Base-by-base conservation (phyloP, 768 basidiomycete species). In the Russula virescens region DNA sequence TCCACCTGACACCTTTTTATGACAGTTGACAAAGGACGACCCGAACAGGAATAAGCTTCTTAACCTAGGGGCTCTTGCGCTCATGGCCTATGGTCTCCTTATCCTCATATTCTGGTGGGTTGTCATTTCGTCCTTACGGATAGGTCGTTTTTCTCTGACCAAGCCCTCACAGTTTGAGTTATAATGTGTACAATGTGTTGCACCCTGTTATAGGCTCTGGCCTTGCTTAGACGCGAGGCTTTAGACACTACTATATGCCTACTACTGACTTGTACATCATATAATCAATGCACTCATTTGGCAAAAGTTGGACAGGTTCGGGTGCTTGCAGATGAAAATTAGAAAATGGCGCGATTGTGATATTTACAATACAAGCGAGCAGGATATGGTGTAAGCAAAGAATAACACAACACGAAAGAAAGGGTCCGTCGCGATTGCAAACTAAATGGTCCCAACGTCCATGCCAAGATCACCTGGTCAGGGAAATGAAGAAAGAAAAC, bases 71-170 rank as follows among this genome's bases (percentile, higher is more conserved):
- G 79, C 86, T 1, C 74, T 94, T 48, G 87, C 76, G 13, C 74
- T 98, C 62, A 80, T 83, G 21, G 72, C 83, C 13, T 98, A 97
- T 71, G 95, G 95, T 16, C 73, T 78, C 34, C 81, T 79, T 69
- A 83, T 98, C 42, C 91, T 94, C 74, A 79, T 89, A 25, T 92
- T 96, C 74, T 97, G 94, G 94, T 94, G 70, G 69, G 92, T 60
- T 21, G 25, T 26, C 28, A 26, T 23, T 25, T 5, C 46, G 21
- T 42, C 28, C n/a, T 19, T 26, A 28, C 23, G 25, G 26, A 40
- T 7, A 1, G n/a, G 31, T 47, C 1, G 11, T 35, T 25, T 28
- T 53, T 55, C 31, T 49, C 69, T 62, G 69, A 64, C 69, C 46
- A 14, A 31, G 8, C 11, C 8, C 26, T 21, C 63, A 31, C 71